A percentile compares a stretch with the other conserved stretches of the same genome.
These are phyloP conservation scores for Lasiodiplodia sp. DNA, from an alignment of 2,329 filamentous ascomycete genomes.

Conservation along the genomic window DNA sequence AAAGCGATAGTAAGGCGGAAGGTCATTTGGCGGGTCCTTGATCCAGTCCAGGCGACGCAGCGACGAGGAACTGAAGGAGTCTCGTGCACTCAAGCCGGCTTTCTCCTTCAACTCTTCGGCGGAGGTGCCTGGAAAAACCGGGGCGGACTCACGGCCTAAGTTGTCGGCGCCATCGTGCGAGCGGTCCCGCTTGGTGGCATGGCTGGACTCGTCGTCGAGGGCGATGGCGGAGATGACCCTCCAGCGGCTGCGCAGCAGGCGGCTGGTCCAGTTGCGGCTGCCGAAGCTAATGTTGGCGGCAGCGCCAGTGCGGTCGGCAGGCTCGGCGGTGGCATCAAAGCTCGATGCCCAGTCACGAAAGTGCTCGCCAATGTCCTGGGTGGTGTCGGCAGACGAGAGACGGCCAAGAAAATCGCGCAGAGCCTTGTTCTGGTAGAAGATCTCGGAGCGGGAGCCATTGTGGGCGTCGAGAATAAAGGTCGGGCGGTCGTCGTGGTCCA, in stretches of 20 bases:
- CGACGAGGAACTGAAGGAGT: not conserved
- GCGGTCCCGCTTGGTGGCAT: not conserved
- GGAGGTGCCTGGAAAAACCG: not conserved
- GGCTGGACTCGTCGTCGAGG: not conserved
- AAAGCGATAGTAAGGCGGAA: conserved; percentile 17
- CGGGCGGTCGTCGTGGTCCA: conserved; percentile 22
- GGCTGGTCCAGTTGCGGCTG: conserved; percentile 14
- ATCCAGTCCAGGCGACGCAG: conserved; percentile 20
- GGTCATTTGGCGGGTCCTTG: not conserved
- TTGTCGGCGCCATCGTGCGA: not conserved
- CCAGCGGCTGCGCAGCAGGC: conserved; percentile 9
- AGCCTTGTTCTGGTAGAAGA: conserved; percentile 20
- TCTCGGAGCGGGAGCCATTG: not conserved
- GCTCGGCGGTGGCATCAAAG: conserved; percentile 4
- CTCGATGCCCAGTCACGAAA: conserved; percentile 7
- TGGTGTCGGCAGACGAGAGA: conserved; percentile 1
- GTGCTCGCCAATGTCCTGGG: not conserved
- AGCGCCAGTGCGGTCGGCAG: not conserved
- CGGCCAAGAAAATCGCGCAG: conserved; percentile 15
- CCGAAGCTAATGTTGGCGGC: conserved; percentile 21
- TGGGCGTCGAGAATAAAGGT: conserved; percentile 28
- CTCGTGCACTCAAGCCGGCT: not conserved
- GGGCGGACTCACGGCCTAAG: not conserved
- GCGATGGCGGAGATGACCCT: not conserved
- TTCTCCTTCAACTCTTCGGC: conserved; percentile 11